phyloP scores from a whole-genome alignment of 176 grass and related monocot genomes.

The Oryza punctata region DNA sequence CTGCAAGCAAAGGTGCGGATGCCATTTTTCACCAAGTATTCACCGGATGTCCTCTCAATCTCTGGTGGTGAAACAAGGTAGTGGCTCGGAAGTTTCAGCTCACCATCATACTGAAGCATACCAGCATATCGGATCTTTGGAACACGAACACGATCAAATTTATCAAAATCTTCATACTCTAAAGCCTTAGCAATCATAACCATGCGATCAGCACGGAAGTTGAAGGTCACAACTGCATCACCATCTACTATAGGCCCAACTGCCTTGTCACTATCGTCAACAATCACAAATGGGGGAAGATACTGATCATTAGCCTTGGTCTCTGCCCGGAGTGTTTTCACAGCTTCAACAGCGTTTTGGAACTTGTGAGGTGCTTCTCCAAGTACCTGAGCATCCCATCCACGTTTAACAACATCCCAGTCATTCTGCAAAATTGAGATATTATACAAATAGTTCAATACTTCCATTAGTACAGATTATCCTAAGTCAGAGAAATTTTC shows the following conservation, averaged over 20 bases:
- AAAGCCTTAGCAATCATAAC: slow-evolving; percentile 88
- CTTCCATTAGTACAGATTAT: background rate
- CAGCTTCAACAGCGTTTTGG: slow-evolving; percentile 79
- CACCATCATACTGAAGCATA: slow-evolving; percentile 98
- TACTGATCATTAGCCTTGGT: slow-evolving; percentile 85
- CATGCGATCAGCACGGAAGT: slow-evolving; percentile 98
- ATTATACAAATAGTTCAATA: slow-evolving; percentile 2
- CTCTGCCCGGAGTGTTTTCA: slow-evolving; percentile 76
- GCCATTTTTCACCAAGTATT: slow-evolving; percentile 99
- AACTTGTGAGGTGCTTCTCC: slow-evolving; percentile 97
- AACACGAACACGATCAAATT: slow-evolving; percentile 83
- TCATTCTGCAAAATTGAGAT: slow-evolving; percentile 73
- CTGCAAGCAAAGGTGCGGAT: slow-evolving; percentile 98
- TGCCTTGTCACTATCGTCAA: slow-evolving; percentile 78
- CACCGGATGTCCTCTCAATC: slow-evolving; percentile 97
- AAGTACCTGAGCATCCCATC: slow-evolving; percentile 97
- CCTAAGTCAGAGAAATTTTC: background rate
- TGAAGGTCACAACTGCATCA: slow-evolving; percentile 94
- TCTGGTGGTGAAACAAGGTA: slow-evolving; percentile 92
- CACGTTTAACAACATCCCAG: slow-evolving; percentile 93
- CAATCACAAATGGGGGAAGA: slow-evolving; percentile 89
- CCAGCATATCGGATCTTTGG: slow-evolving; percentile 94
- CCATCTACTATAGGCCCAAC: slow-evolving; percentile 93
- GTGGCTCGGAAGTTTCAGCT: slow-evolving; percentile 71
- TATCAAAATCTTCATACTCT: slow-evolving; percentile 92